phyloP scores from a whole-genome alignment of 768 basidiomycete genomes.

The Boletus fagicola region DNA sequence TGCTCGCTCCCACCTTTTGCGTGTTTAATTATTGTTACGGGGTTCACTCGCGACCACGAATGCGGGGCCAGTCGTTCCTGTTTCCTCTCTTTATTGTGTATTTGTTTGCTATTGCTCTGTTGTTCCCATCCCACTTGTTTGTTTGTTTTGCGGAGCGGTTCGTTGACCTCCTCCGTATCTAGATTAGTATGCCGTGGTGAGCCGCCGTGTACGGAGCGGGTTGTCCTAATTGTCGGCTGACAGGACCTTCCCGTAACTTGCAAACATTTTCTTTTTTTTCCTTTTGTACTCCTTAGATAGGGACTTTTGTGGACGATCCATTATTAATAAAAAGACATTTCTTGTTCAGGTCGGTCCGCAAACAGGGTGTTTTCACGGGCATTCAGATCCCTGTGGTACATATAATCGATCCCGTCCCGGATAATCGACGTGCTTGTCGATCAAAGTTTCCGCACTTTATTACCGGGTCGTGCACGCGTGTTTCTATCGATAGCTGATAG shows the following conservation, averaged over 20 bases:
- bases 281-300: conserved; percentile 1
- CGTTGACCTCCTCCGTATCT: neutral
- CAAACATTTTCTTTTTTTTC: neutral
- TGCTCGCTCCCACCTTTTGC: neutral
- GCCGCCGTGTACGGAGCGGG: neutral
- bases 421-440: neutral
- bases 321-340: neutral
- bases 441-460: neutral
- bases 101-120: conserved; percentile 6
- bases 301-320: neutral
- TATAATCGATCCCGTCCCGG: neutral
- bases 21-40: conserved; percentile 9
- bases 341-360: neutral
- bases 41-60: conserved; percentile 15
- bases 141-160: neutral
- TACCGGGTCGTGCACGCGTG: no score
- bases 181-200: conserved; percentile 8
- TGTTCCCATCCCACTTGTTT: neutral
- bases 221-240: neutral
- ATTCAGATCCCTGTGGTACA: neutral
- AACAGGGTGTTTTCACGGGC: no score
- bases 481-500: no score
- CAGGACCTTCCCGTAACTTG: neutral
- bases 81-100: conserved; percentile 31
- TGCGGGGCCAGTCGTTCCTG: conserved; percentile 17